Conservation (phyloP, 768 basidiomycete species). For the Leccinum olivaceopallidum region DNA sequence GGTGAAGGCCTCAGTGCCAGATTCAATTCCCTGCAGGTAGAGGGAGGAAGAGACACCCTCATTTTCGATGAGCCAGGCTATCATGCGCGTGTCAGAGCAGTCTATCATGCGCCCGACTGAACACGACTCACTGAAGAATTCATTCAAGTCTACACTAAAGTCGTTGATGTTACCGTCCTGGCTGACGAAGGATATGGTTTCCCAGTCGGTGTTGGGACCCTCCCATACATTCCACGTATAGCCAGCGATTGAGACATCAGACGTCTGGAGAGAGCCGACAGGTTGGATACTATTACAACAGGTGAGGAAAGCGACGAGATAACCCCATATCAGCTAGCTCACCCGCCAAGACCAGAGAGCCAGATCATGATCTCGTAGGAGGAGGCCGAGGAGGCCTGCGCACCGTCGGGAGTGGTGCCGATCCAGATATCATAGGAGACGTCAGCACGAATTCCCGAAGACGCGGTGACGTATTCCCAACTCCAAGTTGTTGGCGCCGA, state of each 20-base stretch:
- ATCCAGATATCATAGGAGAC: slow-evolving; percentile 61
- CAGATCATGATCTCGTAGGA: slow-evolving; percentile 64
- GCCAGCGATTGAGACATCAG: slow-evolving; percentile 44
- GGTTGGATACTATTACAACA: slow-evolving; percentile 47
- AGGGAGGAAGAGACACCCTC: slow-evolving; percentile 50
- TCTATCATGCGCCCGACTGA: background rate
- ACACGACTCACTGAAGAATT: slow-evolving; percentile 49
- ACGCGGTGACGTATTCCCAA: slow-evolving; percentile 47
- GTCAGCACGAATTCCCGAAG: slow-evolving; percentile 52
- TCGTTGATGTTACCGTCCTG: slow-evolving; percentile 45
- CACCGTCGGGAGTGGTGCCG: slow-evolving; percentile 43
- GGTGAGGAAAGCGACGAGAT: background rate
- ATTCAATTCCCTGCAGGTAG: slow-evolving; percentile 54
- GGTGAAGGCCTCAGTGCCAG: slow-evolving; percentile 56
- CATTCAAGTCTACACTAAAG: slow-evolving; percentile 54
- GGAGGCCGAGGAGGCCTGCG: slow-evolving; percentile 47
- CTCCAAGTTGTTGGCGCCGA: slow-evolving; percentile 52
- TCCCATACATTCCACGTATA: slow-evolving; percentile 58
- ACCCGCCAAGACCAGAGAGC: slow-evolving; percentile 59
- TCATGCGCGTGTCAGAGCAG: background rate
- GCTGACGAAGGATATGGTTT: slow-evolving; percentile 58
- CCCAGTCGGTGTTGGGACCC: slow-evolving; percentile 54
- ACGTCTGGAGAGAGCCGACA: slow-evolving; percentile 48
- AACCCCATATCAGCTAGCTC: slow-evolving; percentile 7
- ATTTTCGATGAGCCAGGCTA: slow-evolving; percentile 47